Conservation (phyloP, 2,329 filamentous ascomycete species). For the Sporothrix brasiliensis region DNA sequence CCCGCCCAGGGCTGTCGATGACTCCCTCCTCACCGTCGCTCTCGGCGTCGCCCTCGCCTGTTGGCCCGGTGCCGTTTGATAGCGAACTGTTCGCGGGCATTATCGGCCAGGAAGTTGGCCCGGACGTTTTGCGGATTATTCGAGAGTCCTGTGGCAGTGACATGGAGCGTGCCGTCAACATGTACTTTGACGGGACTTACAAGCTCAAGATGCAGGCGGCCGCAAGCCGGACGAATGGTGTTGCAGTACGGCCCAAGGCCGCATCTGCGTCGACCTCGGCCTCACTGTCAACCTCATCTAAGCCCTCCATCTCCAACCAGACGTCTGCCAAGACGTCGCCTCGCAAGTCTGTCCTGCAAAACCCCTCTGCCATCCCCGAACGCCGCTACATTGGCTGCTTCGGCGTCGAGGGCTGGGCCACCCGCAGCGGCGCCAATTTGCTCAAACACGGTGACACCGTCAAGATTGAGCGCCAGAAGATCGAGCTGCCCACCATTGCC, state of each 20-base stretch:
- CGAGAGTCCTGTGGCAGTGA: conserved; percentile 59
- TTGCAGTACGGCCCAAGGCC: neutral
- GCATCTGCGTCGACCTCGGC: neutral
- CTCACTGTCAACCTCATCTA: neutral
- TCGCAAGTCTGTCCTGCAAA: conserved; percentile 13
- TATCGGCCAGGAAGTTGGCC: conserved; percentile 59
- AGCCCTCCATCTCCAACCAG: conserved; percentile 8
- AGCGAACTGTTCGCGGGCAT: conserved; percentile 61
- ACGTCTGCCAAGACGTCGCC: conserved; percentile 28
- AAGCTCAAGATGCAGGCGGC: conserved; percentile 42
- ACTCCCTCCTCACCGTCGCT: conserved; percentile 22
- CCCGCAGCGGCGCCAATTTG: conserved; percentile 74
- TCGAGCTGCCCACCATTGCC: conserved; percentile 57
- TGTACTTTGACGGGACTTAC: conserved; percentile 72
- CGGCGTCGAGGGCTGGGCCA: conserved; percentile 89
- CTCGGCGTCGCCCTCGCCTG: conserved; percentile 16
- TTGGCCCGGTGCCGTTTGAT: conserved; percentile 52
- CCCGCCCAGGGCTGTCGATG: conserved; percentile 10
- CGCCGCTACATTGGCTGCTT: conserved; percentile 85
- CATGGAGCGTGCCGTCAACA: conserved; percentile 66
- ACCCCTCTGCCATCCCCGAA: conserved; percentile 43
- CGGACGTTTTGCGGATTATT: conserved; percentile 54
- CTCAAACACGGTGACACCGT: conserved; percentile 82
- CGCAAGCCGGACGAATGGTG: conserved; percentile 37
- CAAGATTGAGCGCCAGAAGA: conserved; percentile 82